These are phyloP conservation scores for Paramecium sonneborni DNA, from an alignment of 73 alveolate genomes.

Conservation along the genomic window DNA sequence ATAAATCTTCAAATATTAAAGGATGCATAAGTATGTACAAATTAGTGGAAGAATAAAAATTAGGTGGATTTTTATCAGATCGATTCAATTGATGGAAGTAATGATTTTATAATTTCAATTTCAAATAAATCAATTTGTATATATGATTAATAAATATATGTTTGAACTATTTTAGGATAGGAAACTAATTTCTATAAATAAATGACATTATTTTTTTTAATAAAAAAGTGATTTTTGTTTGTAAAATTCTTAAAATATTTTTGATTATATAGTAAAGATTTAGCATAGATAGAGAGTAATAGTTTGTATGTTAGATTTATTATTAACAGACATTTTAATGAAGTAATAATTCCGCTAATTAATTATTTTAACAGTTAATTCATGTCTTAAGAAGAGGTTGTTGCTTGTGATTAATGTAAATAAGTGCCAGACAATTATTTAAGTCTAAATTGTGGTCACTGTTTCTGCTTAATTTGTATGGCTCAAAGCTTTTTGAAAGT, in stretches of 20 bases:
- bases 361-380: conserved; percentile 46
- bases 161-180: too few species aligned
- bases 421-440: conserved; percentile 52
- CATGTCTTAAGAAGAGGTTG: conserved; percentile 29
- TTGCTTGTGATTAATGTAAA: conserved; percentile 33
- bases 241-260: too few species aligned
- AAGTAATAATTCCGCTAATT: conserved; percentile 8
- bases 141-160: not conserved
- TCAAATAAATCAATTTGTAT: not conserved
- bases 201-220: too few species aligned
- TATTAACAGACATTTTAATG: not conserved
- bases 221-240: too few species aligned
- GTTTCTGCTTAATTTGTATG: conserved; percentile 44
- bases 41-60: not conserved
- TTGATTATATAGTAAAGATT: too few species aligned
- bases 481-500: conserved; percentile 36
- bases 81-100: not conserved
- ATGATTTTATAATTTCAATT: not conserved
- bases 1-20: not conserved
- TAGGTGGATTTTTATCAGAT: not conserved
- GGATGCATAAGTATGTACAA: not conserved
- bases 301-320: not conserved
- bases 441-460: conserved; percentile 28
- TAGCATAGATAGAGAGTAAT: too few species aligned
- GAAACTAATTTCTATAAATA: too few species aligned